Conservation (phyloP, 495 filamentous ascomycete species). For the Terfezia claveryi region DNA sequence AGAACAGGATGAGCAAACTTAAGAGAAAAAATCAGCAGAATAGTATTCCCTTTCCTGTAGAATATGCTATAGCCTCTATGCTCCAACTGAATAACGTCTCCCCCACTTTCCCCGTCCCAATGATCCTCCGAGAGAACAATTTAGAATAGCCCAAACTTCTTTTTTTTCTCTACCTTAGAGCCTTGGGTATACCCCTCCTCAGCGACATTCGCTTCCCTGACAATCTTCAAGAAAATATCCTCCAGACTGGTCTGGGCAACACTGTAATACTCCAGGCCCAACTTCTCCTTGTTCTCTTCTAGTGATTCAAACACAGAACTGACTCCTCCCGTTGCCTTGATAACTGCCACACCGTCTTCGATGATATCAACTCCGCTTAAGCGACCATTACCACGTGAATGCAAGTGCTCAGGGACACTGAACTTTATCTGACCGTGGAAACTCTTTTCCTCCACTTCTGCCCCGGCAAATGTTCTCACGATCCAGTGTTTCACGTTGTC, state of each 20-base stretch:
- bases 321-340: conserved; percentile 24
- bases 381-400: background rate
- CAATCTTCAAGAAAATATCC: conserved; percentile 69
- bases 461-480: conserved; percentile 29
- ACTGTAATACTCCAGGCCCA: conserved; percentile 59
- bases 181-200: conserved; percentile 46
- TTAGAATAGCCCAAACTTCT: background rate
- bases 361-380: background rate
- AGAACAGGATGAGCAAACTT: too few relatives aligned
- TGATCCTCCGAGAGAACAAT: too few relatives aligned
- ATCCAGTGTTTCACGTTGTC: conserved; percentile 40
- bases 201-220: conserved; percentile 48
- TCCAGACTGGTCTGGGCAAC: conserved; percentile 63
- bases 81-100: too few relatives aligned
- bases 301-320: conserved; percentile 39
- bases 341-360: background rate
- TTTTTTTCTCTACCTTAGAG: conserved; percentile 9
- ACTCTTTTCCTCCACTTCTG: conserved; percentile 43
- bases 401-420: conserved; percentile 33
- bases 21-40: too few relatives aligned
- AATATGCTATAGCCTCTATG: too few relatives aligned
- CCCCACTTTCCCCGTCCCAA: too few relatives aligned
- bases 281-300: conserved; percentile 38
- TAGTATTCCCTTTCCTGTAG: too few relatives aligned
- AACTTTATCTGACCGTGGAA: conserved; percentile 72